Percentiles rank a stretch among this genome's conserved stretches.
Conservation (phyloP, 1,139 yeast species). For the Magnusiomyces ingens region DNA sequence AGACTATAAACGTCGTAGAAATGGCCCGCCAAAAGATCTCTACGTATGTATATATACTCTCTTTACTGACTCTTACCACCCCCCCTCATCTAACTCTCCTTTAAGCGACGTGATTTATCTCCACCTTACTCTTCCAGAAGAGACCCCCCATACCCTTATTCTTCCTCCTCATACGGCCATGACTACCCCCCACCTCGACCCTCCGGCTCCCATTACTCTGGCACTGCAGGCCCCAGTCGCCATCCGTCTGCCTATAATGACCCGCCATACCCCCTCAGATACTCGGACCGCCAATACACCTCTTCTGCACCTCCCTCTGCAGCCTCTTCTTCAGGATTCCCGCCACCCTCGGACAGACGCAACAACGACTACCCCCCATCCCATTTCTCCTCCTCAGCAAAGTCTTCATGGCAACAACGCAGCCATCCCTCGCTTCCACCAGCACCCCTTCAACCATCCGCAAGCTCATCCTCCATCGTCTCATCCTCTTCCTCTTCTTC, state of each 20-base stretch:
- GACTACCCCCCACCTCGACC: not conserved
- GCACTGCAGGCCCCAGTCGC: slow-evolving; percentile 2
- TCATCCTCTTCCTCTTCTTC: too few species aligned
- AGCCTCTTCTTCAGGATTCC: not conserved
- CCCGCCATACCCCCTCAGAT: not conserved
- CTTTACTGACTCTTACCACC: not conserved
- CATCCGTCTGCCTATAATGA: slow-evolving; percentile 5
- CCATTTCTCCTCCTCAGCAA: slow-evolving; percentile 1
- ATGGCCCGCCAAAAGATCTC: not conserved
- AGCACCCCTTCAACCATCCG: too few species aligned
- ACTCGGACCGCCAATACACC: slow-evolving; percentile 3
- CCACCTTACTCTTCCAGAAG: not conserved
- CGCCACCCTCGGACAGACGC: slow-evolving; percentile 3
- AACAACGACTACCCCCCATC: not conserved
- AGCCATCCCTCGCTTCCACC: too few species aligned
- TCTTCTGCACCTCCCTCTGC: not conserved
- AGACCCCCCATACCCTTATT: not conserved
- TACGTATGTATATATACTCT: not conserved
- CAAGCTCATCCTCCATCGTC: too few species aligned
- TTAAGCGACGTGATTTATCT: slow-evolving; percentile 5
- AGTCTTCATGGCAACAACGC: too few species aligned
- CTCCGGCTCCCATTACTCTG: not conserved
- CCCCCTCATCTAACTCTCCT: not conserved
- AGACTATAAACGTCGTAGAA: slow-evolving; percentile 13
- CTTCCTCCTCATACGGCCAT: not conserved